Evolutionary conservation across 306 rosid species (phyloP).

Genomic region (Quercus engelmannii): DNA sequence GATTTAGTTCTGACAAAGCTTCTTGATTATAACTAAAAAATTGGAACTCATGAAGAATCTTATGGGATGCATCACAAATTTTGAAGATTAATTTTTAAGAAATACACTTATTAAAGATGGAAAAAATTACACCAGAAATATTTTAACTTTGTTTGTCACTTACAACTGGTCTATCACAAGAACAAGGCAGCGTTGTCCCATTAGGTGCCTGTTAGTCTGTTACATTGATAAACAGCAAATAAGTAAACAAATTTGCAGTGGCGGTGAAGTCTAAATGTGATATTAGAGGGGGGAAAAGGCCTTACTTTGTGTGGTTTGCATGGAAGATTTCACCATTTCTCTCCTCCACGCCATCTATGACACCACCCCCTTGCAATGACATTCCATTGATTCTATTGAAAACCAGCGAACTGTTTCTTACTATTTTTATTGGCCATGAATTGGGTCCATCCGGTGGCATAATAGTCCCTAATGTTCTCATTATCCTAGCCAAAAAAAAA

Average conservation of each 20-base stretch:
- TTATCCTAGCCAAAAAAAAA: neutral
- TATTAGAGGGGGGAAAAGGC: neutral
- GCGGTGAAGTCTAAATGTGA: neutral
- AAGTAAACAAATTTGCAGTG: neutral
- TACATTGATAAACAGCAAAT: conserved; percentile 4
- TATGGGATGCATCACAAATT: conserved; percentile 28
- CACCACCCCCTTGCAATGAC: conserved; percentile 45
- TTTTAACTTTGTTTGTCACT: conserved; percentile 13
- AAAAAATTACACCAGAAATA: neutral
- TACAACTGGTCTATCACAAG: conserved; percentile 64
- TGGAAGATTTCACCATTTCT: conserved; percentile 70
- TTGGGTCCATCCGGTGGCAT: conserved; percentile 63
- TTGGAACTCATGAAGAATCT: conserved; percentile 20
- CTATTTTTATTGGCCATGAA: conserved; percentile 45
- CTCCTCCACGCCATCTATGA: conserved; percentile 62
- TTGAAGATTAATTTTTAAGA: neutral
- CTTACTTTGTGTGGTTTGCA: conserved; percentile 58
- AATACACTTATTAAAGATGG: neutral
- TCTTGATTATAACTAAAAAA: no score
- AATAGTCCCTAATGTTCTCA: conserved; percentile 25
- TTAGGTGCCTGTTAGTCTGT: conserved; percentile 44
- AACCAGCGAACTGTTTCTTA: conserved; percentile 47
- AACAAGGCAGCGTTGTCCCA: conserved; percentile 5
- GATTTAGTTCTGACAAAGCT: no score
- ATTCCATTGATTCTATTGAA: conserved; percentile 52